These are phyloP conservation scores for Arachnomyces sp. DNA, from an alignment of 2,329 filamentous ascomycete species.

Conservation along the genomic window DNA sequence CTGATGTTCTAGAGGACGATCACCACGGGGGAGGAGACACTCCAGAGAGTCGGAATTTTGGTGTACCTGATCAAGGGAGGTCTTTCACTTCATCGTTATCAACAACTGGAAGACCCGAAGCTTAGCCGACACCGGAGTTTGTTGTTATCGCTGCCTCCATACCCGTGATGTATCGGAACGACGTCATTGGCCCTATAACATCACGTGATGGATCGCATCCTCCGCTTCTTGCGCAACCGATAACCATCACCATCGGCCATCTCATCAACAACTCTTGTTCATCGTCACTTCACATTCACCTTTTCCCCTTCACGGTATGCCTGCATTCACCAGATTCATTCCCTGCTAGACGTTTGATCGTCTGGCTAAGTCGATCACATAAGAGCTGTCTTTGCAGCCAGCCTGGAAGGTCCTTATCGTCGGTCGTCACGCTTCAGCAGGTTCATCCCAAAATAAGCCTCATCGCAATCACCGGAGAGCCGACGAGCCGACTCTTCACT, in stretches of 20 bases:
- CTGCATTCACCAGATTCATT: slow-evolving; percentile 13
- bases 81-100: slow-evolving; percentile 4
- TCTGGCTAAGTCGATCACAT: slow-evolving; percentile 37
- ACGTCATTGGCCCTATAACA: slow-evolving; percentile 31
- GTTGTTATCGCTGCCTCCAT: slow-evolving; percentile 9
- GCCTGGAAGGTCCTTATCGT: slow-evolving; percentile 37
- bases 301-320: slow-evolving; percentile 15
- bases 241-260: slow-evolving; percentile 7
- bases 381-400: slow-evolving; percentile 39
- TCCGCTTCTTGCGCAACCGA: slow-evolving; percentile 7
- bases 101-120: slow-evolving; percentile 26
- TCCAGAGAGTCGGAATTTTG: no score
- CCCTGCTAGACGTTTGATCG: slow-evolving; percentile 38
- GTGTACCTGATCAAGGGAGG: no score
- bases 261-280: slow-evolving; percentile 8
- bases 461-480: not conserved
- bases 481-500: not conserved
- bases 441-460: slow-evolving; percentile 9
- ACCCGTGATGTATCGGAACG: slow-evolving; percentile 31
- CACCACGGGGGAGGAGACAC: no score
- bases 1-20: slow-evolving; percentile 2
- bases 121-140: no score
- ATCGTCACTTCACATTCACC: slow-evolving; percentile 11
- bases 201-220: slow-evolving; percentile 30
- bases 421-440: slow-evolving; percentile 37